phyloP scores from a whole-genome alignment of 208 protist species.

The Strigomonas culicis region DNA sequence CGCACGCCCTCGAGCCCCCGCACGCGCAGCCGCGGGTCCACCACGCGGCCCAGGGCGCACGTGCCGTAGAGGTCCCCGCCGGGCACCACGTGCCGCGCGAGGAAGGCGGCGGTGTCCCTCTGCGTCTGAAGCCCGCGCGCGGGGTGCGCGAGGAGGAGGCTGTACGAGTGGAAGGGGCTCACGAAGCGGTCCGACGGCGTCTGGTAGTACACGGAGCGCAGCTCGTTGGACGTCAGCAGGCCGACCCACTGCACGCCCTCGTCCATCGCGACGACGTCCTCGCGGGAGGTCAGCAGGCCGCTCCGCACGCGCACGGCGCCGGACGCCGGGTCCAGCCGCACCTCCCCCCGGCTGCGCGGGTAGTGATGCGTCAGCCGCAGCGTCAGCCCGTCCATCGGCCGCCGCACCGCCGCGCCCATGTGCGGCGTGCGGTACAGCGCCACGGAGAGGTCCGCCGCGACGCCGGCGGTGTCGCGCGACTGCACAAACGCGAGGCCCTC shows the following conservation, averaged over 20 bases:
- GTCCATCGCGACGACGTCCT: constrained; percentile 69
- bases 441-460: constrained; percentile 43
- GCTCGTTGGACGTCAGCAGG: constrained; percentile 37
- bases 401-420: constrained; percentile 29
- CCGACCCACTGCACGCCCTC: constrained; percentile 71
- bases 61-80: constrained; percentile 57
- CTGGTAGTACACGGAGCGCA: constrained; percentile 39
- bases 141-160: constrained; percentile 35
- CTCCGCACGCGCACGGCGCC: constrained; percentile 27
- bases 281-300: constrained; percentile 36
- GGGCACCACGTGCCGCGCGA: constrained; percentile 40
- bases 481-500: constrained; percentile 64
- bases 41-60: constrained; percentile 65
- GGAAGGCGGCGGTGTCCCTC: constrained; percentile 46
- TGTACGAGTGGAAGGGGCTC: constrained; percentile 52
- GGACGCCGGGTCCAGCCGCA: constrained; percentile 16
- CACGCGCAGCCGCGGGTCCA: constrained; percentile 46
- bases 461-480: constrained; percentile 23
- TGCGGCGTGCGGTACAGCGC: constrained; percentile 60
- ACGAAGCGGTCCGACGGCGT: constrained; percentile 28
- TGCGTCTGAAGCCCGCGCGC: constrained; percentile 33
- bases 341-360: constrained; percentile 47
- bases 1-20: constrained; percentile 47
- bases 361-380: constrained; percentile 71
- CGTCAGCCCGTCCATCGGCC: constrained; percentile 51